phyloP scores from a whole-genome alignment of 176 grass and related monocot species.

The Dactylis glomerata region DNA sequence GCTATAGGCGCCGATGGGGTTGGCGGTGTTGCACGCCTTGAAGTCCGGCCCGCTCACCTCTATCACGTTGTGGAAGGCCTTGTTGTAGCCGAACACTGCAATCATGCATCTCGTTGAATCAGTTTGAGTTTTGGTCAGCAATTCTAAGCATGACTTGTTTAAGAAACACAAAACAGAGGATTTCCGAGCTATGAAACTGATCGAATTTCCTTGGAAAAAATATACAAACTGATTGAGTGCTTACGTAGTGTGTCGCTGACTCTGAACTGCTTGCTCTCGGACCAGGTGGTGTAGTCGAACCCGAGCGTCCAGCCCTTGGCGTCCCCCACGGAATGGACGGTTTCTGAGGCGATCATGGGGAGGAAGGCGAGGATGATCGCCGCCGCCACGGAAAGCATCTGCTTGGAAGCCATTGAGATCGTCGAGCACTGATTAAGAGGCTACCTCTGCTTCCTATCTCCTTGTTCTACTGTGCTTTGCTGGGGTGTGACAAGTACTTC shows the following conservation, averaged over 20 bases:
- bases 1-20: not conserved
- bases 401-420: conserved; percentile 32
- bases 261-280: conserved; percentile 32
- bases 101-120: not conserved
- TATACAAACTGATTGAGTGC: not conserved
- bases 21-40: conserved; percentile 1
- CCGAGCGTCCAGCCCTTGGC: not conserved
- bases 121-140: not conserved
- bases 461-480: too few species aligned
- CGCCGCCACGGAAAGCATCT: not conserved
- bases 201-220: not conserved
- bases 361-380: not conserved
- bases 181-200: not conserved
- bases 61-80: conserved; percentile 7
- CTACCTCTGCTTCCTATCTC: not conserved
- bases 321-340: conserved; percentile 30
- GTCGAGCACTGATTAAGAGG: not conserved
- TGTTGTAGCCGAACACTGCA: conserved; percentile 18
- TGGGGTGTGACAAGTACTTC: too few species aligned
- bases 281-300: conserved; percentile 30
- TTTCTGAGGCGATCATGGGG: not conserved
- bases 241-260: conserved; percentile 40
- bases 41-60: conserved; percentile 18
- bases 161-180: not conserved
- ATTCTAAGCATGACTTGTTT: not conserved